A percentile compares a stretch with the other conserved stretches of the same genome.
phyloP scores from a whole-genome alignment of 2,329 filamentous ascomycete species.

The Calcarisporium arbuscula region DNA sequence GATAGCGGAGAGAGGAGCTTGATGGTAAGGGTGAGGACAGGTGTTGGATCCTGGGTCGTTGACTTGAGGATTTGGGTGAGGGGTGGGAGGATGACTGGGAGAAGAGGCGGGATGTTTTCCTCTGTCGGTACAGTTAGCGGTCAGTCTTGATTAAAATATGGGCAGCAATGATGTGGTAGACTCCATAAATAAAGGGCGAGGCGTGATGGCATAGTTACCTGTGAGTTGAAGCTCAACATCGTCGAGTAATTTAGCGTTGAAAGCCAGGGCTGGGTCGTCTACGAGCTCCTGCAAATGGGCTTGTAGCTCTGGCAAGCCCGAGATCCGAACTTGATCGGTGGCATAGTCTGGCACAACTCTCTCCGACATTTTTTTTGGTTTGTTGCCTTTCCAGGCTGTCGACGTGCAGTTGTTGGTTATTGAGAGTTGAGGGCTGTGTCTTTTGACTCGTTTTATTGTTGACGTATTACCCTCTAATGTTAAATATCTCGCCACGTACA shows the following conservation, averaged over 20 bases:
- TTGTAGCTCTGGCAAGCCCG: slow-evolving; percentile 47
- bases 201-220: slow-evolving; percentile 31
- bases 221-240: slow-evolving; percentile 53
- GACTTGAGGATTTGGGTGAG: slow-evolving; percentile 46
- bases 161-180: too few relatives aligned
- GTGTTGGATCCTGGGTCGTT: slow-evolving; percentile 43
- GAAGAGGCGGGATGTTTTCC: slow-evolving; percentile 43
- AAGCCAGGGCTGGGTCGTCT: slow-evolving; percentile 31
- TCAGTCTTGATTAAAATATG: too few relatives aligned
- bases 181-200: background rate
- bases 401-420: too few relatives aligned
- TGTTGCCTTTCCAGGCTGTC: too few relatives aligned
- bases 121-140: slow-evolving; percentile 26
- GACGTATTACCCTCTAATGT: too few relatives aligned
- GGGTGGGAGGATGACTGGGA: slow-evolving; percentile 46
- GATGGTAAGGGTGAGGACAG: slow-evolving; percentile 45
- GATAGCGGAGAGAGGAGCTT: slow-evolving; percentile 49
- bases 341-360: slow-evolving; percentile 30
- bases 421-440: too few relatives aligned
- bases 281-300: slow-evolving; percentile 46
- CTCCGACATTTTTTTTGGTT: slow-evolving; percentile 19
- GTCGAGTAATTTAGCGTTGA: slow-evolving; percentile 49
- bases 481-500: too few relatives aligned
- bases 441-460: too few relatives aligned
- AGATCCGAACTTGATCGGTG: slow-evolving; percentile 38